Evolutionary conservation across 441 rosid genomes (phyloP).

Genomic region (Francoa sonchifolia): DNA sequence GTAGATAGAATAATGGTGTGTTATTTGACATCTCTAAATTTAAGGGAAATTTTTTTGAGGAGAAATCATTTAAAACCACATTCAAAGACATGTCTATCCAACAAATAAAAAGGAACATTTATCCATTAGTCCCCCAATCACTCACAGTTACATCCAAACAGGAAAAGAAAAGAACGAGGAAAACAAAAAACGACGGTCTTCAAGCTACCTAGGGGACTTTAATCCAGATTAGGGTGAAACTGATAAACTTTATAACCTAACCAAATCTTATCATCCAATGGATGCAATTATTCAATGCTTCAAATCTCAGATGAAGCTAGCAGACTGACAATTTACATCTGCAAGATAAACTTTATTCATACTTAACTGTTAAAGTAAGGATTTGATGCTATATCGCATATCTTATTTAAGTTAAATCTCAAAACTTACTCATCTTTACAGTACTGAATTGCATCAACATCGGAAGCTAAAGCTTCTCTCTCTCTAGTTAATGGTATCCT

Average conservation of each 20-base stretch:
- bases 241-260: too few relatives aligned
- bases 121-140: too few relatives aligned
- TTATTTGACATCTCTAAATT: not conserved
- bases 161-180: too few relatives aligned
- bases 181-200: too few relatives aligned
- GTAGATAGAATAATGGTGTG: conserved; percentile 9
- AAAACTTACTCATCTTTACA: conserved; percentile 67
- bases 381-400: not conserved
- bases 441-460: conserved; percentile 78
- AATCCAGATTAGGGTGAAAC: too few relatives aligned
- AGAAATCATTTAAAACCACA: not conserved
- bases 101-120: too few relatives aligned
- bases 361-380: not conserved
- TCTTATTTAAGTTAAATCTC: conserved; percentile 3
- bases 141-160: too few relatives aligned
- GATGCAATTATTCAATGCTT: too few relatives aligned
- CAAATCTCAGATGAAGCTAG: not conserved
- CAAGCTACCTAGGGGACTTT: too few relatives aligned
- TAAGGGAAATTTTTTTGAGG: not conserved
- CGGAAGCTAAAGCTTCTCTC: conserved; percentile 89
- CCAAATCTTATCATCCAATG: too few relatives aligned
- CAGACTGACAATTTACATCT: not conserved
- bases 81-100: too few relatives aligned
- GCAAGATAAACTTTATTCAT: conserved; percentile 6
- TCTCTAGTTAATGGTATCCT: conserved; percentile 95